These are phyloP conservation scores for Candida qinlingensis DNA, from an alignment of 805 yeast species.

Conservation along the genomic window DNA sequence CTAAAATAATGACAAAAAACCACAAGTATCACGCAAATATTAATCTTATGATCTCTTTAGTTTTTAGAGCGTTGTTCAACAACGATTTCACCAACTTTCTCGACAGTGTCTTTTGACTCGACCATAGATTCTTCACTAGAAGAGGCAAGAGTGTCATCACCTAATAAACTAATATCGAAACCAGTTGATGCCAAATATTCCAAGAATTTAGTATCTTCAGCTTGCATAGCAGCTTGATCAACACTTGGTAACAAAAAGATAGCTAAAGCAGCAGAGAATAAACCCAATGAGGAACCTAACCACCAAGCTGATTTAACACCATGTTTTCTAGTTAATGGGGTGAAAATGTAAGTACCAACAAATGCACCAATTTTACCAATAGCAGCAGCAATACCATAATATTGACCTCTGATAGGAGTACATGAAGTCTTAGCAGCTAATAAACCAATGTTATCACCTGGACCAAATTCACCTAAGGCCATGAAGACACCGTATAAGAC, in stretches of 20 bases:
- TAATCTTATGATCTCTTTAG: not conserved
- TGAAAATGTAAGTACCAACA: slow-evolving; percentile 85
- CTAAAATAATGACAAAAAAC: too few relatives aligned
- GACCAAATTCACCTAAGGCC: slow-evolving; percentile 89
- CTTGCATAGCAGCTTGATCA: slow-evolving; percentile 75
- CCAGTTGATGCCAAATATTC: slow-evolving; percentile 64
- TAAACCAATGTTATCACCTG: slow-evolving; percentile 88
- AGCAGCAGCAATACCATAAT: slow-evolving; percentile 90
- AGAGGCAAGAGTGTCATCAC: slow-evolving; percentile 18
- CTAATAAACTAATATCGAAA: slow-evolving; percentile 62
- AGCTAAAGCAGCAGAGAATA: slow-evolving; percentile 65
- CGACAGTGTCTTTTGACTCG: not conserved
- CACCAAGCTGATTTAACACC: slow-evolving; percentile 79
- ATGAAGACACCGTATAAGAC: slow-evolving; percentile 86
- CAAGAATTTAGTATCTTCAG: slow-evolving; percentile 70
- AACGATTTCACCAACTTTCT: not conserved
- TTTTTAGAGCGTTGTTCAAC: not conserved
- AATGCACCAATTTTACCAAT: slow-evolving; percentile 91
- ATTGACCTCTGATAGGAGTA: slow-evolving; percentile 84
- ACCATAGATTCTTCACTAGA: slow-evolving; percentile 3
- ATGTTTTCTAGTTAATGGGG: slow-evolving; percentile 60
- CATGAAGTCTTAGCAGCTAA: slow-evolving; percentile 84
- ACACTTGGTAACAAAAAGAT: slow-evolving; percentile 72
- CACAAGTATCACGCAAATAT: not conserved
- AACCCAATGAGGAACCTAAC: slow-evolving; percentile 72